A percentile compares a stretch with the other conserved stretches of the same genome.
phyloP scores from a whole-genome alignment of 2,329 filamentous ascomycete species.

The Hypoxylon sp. region DNA sequence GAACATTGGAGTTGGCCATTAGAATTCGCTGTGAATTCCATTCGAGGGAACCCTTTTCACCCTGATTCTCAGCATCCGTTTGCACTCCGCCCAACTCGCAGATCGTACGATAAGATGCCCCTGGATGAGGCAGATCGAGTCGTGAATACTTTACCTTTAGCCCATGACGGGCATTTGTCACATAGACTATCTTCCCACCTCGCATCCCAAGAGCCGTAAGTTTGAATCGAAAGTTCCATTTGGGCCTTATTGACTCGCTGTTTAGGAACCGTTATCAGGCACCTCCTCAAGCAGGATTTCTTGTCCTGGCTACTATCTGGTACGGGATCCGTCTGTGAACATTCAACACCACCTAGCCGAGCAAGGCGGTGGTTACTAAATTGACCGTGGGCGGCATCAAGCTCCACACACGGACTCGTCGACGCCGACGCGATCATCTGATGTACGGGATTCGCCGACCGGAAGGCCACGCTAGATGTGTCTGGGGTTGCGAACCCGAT shows the following conservation, averaged over 20 bases:
- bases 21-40: no score
- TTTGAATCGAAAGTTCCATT: neutral
- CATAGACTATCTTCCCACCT: constrained; percentile 10
- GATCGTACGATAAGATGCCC: no score
- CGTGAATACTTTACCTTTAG: constrained; percentile 12
- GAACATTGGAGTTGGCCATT: no score
- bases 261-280: constrained; percentile 10
- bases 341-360: constrained; percentile 15
- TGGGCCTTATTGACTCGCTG: neutral
- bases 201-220: constrained; percentile 14
- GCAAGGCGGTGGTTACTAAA: constrained; percentile 48
- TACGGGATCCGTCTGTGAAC: constrained; percentile 14
- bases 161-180: constrained; percentile 10
- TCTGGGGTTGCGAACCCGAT: constrained; percentile 24
- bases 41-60: no score
- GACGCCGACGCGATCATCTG: constrained; percentile 53
- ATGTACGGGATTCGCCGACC: constrained; percentile 52
- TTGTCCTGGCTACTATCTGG: constrained; percentile 9
- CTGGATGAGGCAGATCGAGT: constrained; percentile 3
- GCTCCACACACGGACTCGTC: constrained; percentile 47
- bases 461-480: constrained; percentile 36
- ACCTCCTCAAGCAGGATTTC: constrained; percentile 10
- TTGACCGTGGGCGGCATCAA: constrained; percentile 52
- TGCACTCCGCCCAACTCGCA: no score
- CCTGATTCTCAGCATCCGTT: no score